Conservation (phyloP, 1,139 yeast species). For the Arxiozyma bovina region DNA sequence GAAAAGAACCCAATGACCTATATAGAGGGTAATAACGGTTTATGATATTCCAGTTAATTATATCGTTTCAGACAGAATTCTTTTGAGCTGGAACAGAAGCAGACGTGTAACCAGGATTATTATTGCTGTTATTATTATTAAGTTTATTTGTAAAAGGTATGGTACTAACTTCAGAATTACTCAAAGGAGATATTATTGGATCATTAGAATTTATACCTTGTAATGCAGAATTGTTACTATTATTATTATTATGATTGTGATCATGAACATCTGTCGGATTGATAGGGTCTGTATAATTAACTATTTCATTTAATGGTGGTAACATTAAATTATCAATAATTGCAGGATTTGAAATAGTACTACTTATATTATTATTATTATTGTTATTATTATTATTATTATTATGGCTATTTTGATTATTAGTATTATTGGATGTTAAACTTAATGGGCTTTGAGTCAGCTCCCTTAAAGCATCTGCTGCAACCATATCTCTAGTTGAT, state of each 20-base stretch:
- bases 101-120: neutral
- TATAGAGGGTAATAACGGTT: neutral
- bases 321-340: constrained; percentile 1
- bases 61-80: neutral
- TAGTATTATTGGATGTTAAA: neutral
- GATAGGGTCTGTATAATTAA: neutral
- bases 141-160: neutral
- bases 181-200: neutral
- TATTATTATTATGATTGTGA: neutral
- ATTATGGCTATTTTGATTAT: neutral
- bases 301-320: constrained; percentile 4
- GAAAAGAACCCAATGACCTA: neutral
- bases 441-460: constrained; percentile 12
- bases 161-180: neutral
- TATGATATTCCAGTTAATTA: too few relatives aligned
- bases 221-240: neutral
- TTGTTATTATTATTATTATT: neutral
- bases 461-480: constrained; percentile 15
- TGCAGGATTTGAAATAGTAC: neutral
- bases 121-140: too few relatives aligned
- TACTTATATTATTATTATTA: neutral
- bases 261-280: neutral
- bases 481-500: constrained; percentile 13
- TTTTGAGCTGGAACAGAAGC: neutral
- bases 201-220: constrained; percentile 1